phyloP scores from a whole-genome alignment of 768 basidiomycete genomes.

The Podaxis mareebaensis region DNA sequence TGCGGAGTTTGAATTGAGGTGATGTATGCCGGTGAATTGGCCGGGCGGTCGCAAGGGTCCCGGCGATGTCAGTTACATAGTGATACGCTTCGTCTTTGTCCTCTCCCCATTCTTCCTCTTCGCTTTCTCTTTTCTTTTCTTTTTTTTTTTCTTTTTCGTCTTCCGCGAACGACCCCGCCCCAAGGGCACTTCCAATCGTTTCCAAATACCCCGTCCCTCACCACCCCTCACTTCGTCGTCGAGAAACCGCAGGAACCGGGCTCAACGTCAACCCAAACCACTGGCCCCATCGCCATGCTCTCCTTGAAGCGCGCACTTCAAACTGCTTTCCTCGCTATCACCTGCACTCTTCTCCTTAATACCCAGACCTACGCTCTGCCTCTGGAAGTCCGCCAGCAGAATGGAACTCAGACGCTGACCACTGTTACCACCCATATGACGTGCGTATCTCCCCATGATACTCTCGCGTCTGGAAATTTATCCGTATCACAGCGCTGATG shows the following conservation, averaged over 20 bases:
- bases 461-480: conserved; percentile 11
- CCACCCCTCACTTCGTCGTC: conserved; percentile 26
- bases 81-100: conserved; percentile 6
- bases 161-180: conserved; percentile 31
- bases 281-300: conserved; percentile 37
- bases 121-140: conserved; percentile 24
- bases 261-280: conserved; percentile 29
- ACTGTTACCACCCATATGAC: conserved; percentile 46
- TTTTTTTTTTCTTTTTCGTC: conserved; percentile 27
- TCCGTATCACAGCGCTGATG: conserved; percentile 40
- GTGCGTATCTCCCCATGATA: conserved; percentile 34
- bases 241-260: conserved; percentile 55
- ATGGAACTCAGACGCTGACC: conserved; percentile 28
- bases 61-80: conserved; percentile 11
- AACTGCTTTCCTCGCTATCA: conserved; percentile 37
- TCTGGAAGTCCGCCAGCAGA: conserved; percentile 32
- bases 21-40: background rate
- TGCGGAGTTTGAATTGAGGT: conserved; percentile 25
- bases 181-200: conserved; percentile 50
- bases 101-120: conserved; percentile 19
- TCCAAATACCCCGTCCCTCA: conserved; percentile 21
- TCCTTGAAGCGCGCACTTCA: conserved; percentile 29
- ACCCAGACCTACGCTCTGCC: conserved; percentile 38
- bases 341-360: conserved; percentile 38
- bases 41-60: background rate